Percentiles rank a stretch among this genome's conserved stretches.
phyloP scores from a whole-genome alignment of 108 stramenopile genomes.

The Conticribra weissflogii region DNA sequence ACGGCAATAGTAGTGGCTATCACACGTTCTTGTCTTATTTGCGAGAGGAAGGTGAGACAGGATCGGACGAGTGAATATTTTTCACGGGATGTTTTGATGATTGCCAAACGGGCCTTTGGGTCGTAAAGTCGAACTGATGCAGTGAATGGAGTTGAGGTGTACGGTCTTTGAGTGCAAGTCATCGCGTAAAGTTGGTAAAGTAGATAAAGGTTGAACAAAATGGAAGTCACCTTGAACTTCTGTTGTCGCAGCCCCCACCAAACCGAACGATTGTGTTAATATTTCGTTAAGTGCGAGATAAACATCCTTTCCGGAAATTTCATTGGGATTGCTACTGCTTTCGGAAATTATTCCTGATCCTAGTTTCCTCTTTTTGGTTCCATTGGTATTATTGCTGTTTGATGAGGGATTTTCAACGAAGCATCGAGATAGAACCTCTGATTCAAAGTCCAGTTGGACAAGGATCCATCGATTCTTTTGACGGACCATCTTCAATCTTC shows the following conservation, averaged over 20 bases:
- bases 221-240: slow-evolving; percentile 10
- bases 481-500: slow-evolving; percentile 58
- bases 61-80: slow-evolving; percentile 49
- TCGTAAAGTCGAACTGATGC: slow-evolving; percentile 62
- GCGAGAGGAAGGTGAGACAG: slow-evolving; percentile 50
- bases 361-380: slow-evolving; percentile 20
- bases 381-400: background rate
- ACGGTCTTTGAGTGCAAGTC: too few species aligned
- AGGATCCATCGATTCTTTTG: slow-evolving; percentile 75
- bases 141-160: too few species aligned
- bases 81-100: slow-evolving; percentile 65
- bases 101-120: slow-evolving; percentile 46
- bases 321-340: slow-evolving; percentile 12
- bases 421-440: slow-evolving; percentile 20
- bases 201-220: too few species aligned
- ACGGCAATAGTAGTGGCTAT: slow-evolving; percentile 62
- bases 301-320: slow-evolving; percentile 36
- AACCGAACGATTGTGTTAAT: slow-evolving; percentile 32
- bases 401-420: background rate
- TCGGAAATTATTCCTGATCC: slow-evolving; percentile 13
- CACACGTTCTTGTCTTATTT: slow-evolving; percentile 39
- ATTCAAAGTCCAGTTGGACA: slow-evolving; percentile 61
- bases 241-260: slow-evolving; percentile 22
- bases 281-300: slow-evolving; percentile 37
- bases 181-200: too few species aligned